Evolutionary conservation across 805 yeast species (phyloP).

Genomic region (Saccharomycopsis microspora): DNA sequence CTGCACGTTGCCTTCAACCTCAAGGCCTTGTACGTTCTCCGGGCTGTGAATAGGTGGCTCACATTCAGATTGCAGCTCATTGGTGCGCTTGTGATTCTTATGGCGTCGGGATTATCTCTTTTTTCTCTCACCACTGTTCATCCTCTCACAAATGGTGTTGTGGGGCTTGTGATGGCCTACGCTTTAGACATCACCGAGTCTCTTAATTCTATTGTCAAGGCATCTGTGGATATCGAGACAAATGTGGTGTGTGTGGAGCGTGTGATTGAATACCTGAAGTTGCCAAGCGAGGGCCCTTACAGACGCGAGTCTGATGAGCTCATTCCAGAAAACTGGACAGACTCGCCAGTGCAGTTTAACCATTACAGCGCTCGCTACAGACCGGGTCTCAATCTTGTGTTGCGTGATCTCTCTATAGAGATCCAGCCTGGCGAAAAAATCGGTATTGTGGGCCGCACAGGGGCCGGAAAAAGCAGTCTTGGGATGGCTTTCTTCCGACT

Average conservation of each 20-base stretch:
- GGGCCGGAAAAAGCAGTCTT: conserved; percentile 60
- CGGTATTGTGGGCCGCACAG: conserved; percentile 73
- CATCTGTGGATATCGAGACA: conserved; percentile 52
- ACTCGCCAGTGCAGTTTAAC: conserved; percentile 37
- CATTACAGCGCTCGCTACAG: conserved; percentile 49
- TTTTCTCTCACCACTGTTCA: conserved; percentile 26
- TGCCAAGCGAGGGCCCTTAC: conserved; percentile 77
- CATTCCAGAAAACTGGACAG: conserved; percentile 26
- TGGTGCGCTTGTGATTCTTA: conserved; percentile 44
- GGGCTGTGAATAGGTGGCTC: conserved; percentile 55
- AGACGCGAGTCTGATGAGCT: conserved; percentile 32
- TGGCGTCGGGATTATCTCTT: conserved; percentile 37
- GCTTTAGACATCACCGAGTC: conserved; percentile 46
- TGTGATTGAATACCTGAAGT: conserved; percentile 57
- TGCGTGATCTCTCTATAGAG: conserved; percentile 33
- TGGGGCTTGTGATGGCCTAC: conserved; percentile 56
- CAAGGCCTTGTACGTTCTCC: conserved; percentile 35
- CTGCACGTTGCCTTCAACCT: conserved; percentile 39
- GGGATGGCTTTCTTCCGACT: conserved; percentile 50
- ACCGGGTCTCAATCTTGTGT: conserved; percentile 44
- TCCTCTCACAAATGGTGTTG: conserved; percentile 44
- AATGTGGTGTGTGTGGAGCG: conserved; percentile 60
- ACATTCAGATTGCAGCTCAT: conserved; percentile 51
- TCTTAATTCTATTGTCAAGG: conserved; percentile 44
- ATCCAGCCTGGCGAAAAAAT: conserved; percentile 46